These are phyloP conservation scores for Penicillium rolfsii DNA, from an alignment of 2,329 filamentous ascomycete species.

Conservation along the genomic window DNA sequence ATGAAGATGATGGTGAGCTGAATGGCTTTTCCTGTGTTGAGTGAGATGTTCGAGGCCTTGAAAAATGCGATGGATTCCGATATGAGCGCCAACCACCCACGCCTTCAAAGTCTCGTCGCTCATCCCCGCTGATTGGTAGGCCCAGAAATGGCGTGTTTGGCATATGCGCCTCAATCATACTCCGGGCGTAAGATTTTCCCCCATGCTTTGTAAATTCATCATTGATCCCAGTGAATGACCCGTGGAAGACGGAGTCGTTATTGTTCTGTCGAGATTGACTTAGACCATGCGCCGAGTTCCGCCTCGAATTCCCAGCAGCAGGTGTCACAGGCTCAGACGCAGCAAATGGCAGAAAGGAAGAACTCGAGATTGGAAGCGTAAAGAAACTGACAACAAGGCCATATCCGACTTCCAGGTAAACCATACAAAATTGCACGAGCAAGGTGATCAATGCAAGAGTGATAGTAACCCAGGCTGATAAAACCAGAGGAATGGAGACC, in stretches of 20 bases:
- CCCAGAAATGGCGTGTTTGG: constrained; percentile 26
- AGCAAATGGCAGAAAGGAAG: constrained; percentile 36
- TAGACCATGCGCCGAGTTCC: constrained; percentile 31
- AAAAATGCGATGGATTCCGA: constrained; percentile 5
- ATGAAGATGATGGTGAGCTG: constrained; percentile 31
- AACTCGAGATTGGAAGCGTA: constrained; percentile 36
- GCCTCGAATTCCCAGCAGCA: constrained; percentile 24
- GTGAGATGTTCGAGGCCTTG: constrained; percentile 25
- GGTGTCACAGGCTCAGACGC: constrained; percentile 36
- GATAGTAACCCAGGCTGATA: constrained; percentile 67
- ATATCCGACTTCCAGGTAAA: constrained; percentile 66
- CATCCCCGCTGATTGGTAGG: constrained; percentile 38
- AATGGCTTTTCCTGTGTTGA: constrained; percentile 22
- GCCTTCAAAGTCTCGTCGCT: constrained; percentile 49
- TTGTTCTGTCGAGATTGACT: constrained; percentile 17
- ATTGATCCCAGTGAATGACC: constrained; percentile 4
- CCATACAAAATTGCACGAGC: constrained; percentile 61
- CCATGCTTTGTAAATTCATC: constrained; percentile 14
- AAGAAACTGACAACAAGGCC: constrained; percentile 62
- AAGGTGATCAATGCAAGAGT: constrained; percentile 64
- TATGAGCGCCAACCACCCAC: constrained; percentile 46
- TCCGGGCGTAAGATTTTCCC: constrained; percentile 24
- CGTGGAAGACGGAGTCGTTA: constrained; percentile 18
- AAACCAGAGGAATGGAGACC: constrained; percentile 64
- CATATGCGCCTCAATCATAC: constrained; percentile 29